These are phyloP conservation scores for Trametes cingulata DNA, from an alignment of 768 basidiomycete genomes.

Conservation along the genomic window DNA sequence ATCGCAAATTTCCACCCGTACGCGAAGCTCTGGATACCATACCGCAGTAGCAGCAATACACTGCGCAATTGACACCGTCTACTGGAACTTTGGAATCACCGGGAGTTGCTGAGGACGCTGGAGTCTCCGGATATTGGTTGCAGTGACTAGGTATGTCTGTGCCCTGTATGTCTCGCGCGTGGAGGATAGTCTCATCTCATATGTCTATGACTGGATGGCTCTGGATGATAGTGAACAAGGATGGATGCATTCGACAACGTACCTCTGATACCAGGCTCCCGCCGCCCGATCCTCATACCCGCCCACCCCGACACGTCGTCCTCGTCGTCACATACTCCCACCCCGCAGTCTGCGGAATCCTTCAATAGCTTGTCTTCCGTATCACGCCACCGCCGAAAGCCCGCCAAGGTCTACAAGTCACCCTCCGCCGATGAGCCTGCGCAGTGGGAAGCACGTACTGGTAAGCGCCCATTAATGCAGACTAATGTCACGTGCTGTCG, in stretches of 20 bases:
- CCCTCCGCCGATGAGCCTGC: slow-evolving; percentile 43
- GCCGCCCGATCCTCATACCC: slow-evolving; percentile 16
- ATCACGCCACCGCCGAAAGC: slow-evolving; percentile 53
- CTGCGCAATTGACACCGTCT: neutral
- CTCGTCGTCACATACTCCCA: slow-evolving; percentile 9
- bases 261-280: slow-evolving; percentile 17
- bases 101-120: neutral
- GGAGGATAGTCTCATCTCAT: neutral
- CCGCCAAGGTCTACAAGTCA: slow-evolving; percentile 57
- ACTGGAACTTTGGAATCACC: neutral
- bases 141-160: slow-evolving; percentile 3
- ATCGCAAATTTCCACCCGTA: no score
- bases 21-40: no score
- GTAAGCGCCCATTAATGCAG: slow-evolving; percentile 27
- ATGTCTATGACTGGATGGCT: neutral
- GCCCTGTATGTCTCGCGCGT: neutral
- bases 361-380: slow-evolving; percentile 17
- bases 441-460: slow-evolving; percentile 10
- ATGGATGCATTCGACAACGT: slow-evolving; percentile 21
- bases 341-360: neutral
- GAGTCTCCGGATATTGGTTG: neutral
- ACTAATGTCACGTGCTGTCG: slow-evolving; percentile 14
- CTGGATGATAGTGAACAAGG: neutral
- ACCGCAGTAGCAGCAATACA: no score
- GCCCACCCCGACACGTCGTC: slow-evolving; percentile 7